Percentiles rank a stretch among this genome's conserved stretches.
phyloP scores from a whole-genome alignment of 169 alveolate genomes.

The Eimeria sp. region DNA sequence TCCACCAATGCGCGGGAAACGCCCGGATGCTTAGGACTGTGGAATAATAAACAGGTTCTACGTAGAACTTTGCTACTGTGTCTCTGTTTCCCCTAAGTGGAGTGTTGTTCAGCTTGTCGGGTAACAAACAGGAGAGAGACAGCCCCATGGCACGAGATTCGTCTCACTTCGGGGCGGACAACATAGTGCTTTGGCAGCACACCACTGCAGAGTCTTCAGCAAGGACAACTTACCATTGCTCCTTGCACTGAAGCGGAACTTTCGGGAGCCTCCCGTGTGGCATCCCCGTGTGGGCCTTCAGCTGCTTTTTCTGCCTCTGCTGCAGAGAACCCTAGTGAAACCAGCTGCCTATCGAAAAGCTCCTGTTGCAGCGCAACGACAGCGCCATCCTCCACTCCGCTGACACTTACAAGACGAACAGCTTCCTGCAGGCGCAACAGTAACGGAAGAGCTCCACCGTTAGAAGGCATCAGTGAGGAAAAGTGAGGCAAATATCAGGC shows the following conservation, averaged over 20 bases:
- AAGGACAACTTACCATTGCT: neutral
- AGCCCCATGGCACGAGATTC: neutral
- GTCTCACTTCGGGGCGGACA: neutral
- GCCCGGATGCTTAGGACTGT: neutral
- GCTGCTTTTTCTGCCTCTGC: constrained; percentile 6
- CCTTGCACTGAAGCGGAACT: constrained; percentile 5
- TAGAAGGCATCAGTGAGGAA: neutral
- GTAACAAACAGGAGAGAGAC: neutral
- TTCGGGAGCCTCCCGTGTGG: neutral
- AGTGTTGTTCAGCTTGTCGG: neutral
- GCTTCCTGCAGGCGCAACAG: constrained; percentile 27
- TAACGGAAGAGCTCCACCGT: neutral
- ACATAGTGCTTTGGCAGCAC: neutral
- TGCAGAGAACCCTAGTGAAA: neutral
- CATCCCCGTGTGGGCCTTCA: neutral
- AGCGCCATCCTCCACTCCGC: neutral
- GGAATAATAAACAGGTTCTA: neutral
- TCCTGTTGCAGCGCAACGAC: constrained; percentile 39
- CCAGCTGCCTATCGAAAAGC: constrained; percentile 56
- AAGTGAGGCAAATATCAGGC: neutral
- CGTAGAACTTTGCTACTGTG: neutral
- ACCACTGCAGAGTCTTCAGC: neutral
- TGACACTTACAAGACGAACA: constrained; percentile 23
- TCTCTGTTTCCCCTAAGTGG: neutral
- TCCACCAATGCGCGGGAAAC: neutral